Base-by-base conservation (phyloP, 495 filamentous ascomycete genomes). In the Cudoniella acicularis region DNA sequence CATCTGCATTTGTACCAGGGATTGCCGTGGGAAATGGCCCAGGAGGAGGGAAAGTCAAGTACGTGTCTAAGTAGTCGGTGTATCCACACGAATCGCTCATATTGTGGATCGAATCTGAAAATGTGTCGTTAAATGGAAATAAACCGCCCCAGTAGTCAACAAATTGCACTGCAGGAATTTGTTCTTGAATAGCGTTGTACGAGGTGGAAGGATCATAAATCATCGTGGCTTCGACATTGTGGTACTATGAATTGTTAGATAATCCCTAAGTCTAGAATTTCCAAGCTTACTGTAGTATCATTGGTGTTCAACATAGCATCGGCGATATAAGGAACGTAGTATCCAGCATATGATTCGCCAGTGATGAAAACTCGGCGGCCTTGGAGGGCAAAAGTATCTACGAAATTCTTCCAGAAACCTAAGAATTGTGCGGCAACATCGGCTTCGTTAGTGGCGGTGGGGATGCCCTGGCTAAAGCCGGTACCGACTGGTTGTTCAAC, bases 291-390 rank as follows among this genome's bases (percentile, higher is more conserved):
- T 1, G 65, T 75, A 1, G 71, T 84, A 65, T 94, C 79, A 17
- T 90, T 83, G 43, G 75, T 76, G 55, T 89, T 80, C 63, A 93
- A 73, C 77, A 94, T 88, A 9, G 83, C 86, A 62, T 82, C 79
- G 0, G 88, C 84, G 49, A 95, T 86, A 65, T 93, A 95, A 0
- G 90, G 88, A 40, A 91, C 84, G 62, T 92, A 95, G 56, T 77
- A 77, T 3, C 90, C 90, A 20, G 86, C 88, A 65, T 90, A 87
- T 27, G 81, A 85, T 65, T 89, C 86, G 0, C 87, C 87, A 1
- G 86, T 79, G 52, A 90, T 78, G 62, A 86, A 91, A 1, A 89
- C 79, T 59, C 85, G 86, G 60, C 77, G 79, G 9, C 75, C 73
- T 17, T 88, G 78, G 66, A 90, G 70, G 22, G 67, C 72, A 56